A percentile compares a stretch with the other conserved stretches of the same genome.
phyloP scores from a whole-genome alignment of 208 protist species.

The Crithidia brevicula region DNA sequence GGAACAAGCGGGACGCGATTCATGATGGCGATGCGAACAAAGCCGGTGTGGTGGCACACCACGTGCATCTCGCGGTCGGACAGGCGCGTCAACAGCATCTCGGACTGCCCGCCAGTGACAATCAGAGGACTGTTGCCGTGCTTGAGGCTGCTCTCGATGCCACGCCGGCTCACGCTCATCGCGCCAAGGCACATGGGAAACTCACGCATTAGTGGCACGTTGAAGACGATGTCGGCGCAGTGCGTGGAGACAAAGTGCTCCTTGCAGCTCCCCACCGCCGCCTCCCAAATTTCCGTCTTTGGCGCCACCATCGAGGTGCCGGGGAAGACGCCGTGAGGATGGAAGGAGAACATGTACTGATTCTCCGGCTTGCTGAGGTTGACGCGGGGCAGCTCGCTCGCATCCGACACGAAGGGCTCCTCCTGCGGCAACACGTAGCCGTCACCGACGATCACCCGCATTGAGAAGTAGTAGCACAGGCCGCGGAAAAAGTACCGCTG shows the following conservation, averaged over 20 bases:
- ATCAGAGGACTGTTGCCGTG: slow-evolving; percentile 77
- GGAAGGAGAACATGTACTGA: slow-evolving; percentile 82
- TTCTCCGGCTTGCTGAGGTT: slow-evolving; percentile 58
- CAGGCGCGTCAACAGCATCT: slow-evolving; percentile 74
- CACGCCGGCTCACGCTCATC: slow-evolving; percentile 57
- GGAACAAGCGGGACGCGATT: slow-evolving; percentile 78
- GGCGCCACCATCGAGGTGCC: slow-evolving; percentile 65
- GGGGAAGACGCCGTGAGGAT: slow-evolving; percentile 89
- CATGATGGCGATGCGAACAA: slow-evolving; percentile 73
- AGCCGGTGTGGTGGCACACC: slow-evolving; percentile 82
- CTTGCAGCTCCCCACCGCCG: slow-evolving; percentile 54
- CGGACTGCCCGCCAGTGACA: slow-evolving; percentile 87
- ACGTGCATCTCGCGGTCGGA: slow-evolving; percentile 57
- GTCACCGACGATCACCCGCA: slow-evolving; percentile 40
- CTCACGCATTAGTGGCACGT: slow-evolving; percentile 72
- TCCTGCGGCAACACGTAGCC: slow-evolving; percentile 30
- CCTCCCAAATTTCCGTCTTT: slow-evolving; percentile 62
- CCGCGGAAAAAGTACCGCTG: slow-evolving; percentile 60
- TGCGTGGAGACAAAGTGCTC: slow-evolving; percentile 59
- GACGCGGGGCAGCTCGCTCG: slow-evolving; percentile 22
- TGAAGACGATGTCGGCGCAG: slow-evolving; percentile 79
- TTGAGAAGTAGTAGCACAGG: slow-evolving; percentile 65
- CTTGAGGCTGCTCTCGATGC: slow-evolving; percentile 57
- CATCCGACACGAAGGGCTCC: slow-evolving; percentile 21
- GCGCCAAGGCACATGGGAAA: slow-evolving; percentile 71